These are phyloP conservation scores for Phialophora chinensis DNA, from an alignment of 2,329 filamentous ascomycete genomes.

Conservation along the genomic window DNA sequence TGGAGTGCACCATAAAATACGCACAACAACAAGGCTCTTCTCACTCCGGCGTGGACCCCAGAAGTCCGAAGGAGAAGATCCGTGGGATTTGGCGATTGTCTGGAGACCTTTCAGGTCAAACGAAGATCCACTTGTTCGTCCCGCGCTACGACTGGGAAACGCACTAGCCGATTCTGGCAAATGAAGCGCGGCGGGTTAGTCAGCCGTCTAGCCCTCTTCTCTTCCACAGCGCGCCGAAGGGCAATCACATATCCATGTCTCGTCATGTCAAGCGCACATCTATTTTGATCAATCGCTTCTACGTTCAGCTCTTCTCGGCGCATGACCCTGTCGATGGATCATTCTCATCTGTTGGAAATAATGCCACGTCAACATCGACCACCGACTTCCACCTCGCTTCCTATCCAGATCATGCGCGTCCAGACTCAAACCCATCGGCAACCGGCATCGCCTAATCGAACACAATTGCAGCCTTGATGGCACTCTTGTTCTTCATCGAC, in stretches of 20 bases:
- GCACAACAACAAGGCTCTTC: too few relatives aligned
- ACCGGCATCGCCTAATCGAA: constrained; percentile 57
- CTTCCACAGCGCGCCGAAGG: too few relatives aligned
- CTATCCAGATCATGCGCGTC: background rate
- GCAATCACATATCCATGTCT: background rate
- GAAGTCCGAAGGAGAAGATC: too few relatives aligned
- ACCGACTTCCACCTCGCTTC: background rate
- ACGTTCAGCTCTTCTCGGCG: background rate
- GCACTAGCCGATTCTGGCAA: background rate
- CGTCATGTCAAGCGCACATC: background rate
- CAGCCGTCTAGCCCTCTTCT: background rate
- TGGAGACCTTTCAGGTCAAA: too few relatives aligned
- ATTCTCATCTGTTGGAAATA: background rate
- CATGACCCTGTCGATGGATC: background rate
- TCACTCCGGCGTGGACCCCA: too few relatives aligned
- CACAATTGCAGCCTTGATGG: constrained; percentile 75
- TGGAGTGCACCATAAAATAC: too few relatives aligned
- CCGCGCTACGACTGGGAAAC: background rate
- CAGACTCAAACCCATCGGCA: background rate
- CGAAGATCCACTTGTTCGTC: too few relatives aligned
- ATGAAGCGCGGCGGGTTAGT: background rate
- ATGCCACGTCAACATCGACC: background rate
- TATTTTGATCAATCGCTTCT: background rate
- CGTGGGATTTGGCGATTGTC: too few relatives aligned
- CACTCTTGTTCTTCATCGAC: constrained; percentile 72